Base-by-base conservation (phyloP, 768 basidiomycete species). In the Rhizopogon vinicolor region DNA sequence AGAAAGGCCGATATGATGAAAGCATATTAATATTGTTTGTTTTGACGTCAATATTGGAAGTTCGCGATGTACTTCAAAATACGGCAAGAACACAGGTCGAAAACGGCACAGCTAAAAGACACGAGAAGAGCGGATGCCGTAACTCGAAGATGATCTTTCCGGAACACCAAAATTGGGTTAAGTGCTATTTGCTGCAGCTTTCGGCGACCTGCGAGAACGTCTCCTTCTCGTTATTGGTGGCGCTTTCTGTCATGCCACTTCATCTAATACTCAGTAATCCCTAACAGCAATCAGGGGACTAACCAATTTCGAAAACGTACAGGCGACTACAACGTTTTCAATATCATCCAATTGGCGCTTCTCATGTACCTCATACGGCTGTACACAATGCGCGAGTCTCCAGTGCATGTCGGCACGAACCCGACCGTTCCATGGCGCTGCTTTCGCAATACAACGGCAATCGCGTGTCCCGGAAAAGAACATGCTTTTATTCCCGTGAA, bases 41-140 rank as follows among this genome's bases (percentile, higher is more conserved):
- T 35, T 46, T 48, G 57, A 64, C 61, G 60, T 70, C 63, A 68
- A 68, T 66, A 58, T 62, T 59, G 68, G 68, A 39, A 60, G 59
- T 65, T 65, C 50, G 25, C 25, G 59, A 61, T 18, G 62, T 22
- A 53, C 13, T 37, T 49, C 14, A 33, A 19, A 48, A 37, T 37
- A 13, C 8, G 19, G 33, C 46, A 8, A 49, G 46, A 49, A 49
- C 37, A 16, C 35, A 8, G 35, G 48, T 37, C 57, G n/a, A 44
- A 70, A 57, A 49, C 14, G 58, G 65, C 19, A 49, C 56, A 57
- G 63, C 25, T 53, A 56, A 58, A 70, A 63, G 63, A 70, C 70
- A 70, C 69, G 70, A 63, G 58, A 70, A 71, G 63, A 62, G 51
- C 69, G 70, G 69, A 56, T 70, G 55, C 55, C 69, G 68, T 70